These are phyloP conservation scores for Liriodendron chinense DNA, from an alignment of 164 flowering plant genomes.

Conservation along the genomic window DNA sequence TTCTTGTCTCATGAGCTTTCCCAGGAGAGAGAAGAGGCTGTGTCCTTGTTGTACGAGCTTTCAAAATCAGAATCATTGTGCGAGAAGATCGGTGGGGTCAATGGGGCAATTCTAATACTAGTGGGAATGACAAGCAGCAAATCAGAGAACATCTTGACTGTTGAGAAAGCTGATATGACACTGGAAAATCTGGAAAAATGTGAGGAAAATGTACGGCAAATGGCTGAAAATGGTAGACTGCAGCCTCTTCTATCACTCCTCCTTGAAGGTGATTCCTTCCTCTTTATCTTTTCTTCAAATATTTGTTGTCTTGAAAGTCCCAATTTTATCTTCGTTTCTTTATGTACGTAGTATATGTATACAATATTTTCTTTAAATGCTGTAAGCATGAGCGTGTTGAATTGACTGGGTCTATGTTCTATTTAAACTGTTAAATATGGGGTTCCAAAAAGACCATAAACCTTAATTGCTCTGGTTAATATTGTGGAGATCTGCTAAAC, in stretches of 20 bases:
- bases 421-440: too few species aligned
- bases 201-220: conserved; percentile 85
- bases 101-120: conserved; percentile 84
- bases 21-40: conserved; percentile 88
- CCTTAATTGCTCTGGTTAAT: too few species aligned
- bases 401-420: too few species aligned
- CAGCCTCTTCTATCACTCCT: conserved; percentile 76
- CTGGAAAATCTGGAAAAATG: conserved; percentile 77
- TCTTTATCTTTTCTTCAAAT: not conserved
- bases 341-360: too few species aligned
- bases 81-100: conserved; percentile 85
- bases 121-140: conserved; percentile 94
- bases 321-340: too few species aligned
- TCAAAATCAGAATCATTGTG: conserved; percentile 73
- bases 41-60: conserved; percentile 82
- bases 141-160: conserved; percentile 67
- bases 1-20: conserved; percentile 79
- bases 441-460: too few species aligned
- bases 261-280: conserved; percentile 64
- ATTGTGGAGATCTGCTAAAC: too few species aligned
- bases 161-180: conserved; percentile 81
- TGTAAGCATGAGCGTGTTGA: too few species aligned
- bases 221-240: conserved; percentile 95
- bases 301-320: too few species aligned
- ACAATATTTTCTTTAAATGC: too few species aligned